Conservation (phyloP, 768 basidiomycete genomes). For the Kwoniella shandongensis region DNA sequence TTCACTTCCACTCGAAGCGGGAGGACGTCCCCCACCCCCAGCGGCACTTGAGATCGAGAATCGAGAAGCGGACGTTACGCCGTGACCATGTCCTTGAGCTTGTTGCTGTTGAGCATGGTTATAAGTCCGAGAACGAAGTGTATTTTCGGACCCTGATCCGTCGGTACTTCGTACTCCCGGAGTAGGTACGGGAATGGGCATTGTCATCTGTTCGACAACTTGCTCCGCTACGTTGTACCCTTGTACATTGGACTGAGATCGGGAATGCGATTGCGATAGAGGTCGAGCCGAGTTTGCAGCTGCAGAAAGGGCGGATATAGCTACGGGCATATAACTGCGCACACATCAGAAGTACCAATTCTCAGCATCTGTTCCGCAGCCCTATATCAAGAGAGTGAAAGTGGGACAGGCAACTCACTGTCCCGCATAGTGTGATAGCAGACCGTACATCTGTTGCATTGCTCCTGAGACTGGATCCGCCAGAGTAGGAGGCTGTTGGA, state of each 20-base stretch:
- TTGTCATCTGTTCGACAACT: constrained; percentile 32
- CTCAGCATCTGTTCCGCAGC: too few relatives aligned
- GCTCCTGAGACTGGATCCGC: constrained; percentile 52
- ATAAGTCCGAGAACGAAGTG: constrained; percentile 33
- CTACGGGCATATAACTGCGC: constrained; percentile 23
- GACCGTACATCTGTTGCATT: constrained; percentile 40
- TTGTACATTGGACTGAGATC: neutral
- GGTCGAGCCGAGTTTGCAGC: constrained; percentile 17
- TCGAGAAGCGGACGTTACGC: neutral
- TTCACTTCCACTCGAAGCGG: constrained; percentile 9
- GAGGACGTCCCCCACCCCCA: constrained; percentile 3
- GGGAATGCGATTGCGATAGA: constrained; percentile 3
- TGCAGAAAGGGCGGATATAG: constrained; percentile 31
- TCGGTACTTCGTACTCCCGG: constrained; percentile 13
- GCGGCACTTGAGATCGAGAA: neutral
- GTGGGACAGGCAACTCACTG: too few relatives aligned
- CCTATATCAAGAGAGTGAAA: too few relatives aligned
- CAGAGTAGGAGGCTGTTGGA: constrained; percentile 47
- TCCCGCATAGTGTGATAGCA: constrained; percentile 41
- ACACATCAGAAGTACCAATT: neutral
- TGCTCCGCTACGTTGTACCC: constrained; percentile 8
- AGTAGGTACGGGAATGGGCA: constrained; percentile 44
- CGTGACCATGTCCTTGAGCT: constrained; percentile 2
- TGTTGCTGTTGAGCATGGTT: constrained; percentile 18
- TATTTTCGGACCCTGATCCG: constrained; percentile 6